Evolutionary conservation across 2,329 filamentous ascomycete species (phyloP).

Genomic region (Lizonia empirigonia): DNA sequence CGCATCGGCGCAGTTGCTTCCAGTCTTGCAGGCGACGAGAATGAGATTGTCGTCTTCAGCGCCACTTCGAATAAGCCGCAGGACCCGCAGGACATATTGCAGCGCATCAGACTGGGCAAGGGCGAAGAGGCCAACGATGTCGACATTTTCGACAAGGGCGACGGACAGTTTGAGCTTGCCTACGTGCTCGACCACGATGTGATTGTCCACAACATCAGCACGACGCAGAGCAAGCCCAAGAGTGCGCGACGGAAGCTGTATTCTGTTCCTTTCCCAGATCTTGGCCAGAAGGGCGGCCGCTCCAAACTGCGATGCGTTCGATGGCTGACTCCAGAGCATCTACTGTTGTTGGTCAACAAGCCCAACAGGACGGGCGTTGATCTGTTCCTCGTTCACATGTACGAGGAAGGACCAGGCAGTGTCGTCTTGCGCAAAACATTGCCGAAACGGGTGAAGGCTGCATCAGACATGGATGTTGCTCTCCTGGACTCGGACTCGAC

Average conservation of each 20-base stretch:
- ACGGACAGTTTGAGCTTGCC: slow-evolving; percentile 70
- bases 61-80: slow-evolving; percentile 60
- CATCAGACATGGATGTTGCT: slow-evolving; percentile 77
- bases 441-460: slow-evolving; percentile 71
- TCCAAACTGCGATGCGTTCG: slow-evolving; percentile 62
- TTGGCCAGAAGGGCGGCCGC: slow-evolving; percentile 47
- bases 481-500: slow-evolving; percentile 65
- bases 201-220: slow-evolving; percentile 66
- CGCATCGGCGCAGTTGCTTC: slow-evolving; percentile 80
- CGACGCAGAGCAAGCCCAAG: slow-evolving; percentile 46
- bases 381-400: slow-evolving; percentile 63
- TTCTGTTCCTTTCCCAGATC: slow-evolving; percentile 36
- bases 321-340: slow-evolving; percentile 59
- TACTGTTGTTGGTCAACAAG: slow-evolving; percentile 63
- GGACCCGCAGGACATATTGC: slow-evolving; percentile 56
- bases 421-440: slow-evolving; percentile 63
- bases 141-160: slow-evolving; percentile 68
- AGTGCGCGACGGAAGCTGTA: slow-evolving; percentile 38
- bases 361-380: slow-evolving; percentile 62
- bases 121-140: slow-evolving; percentile 69
- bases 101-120: slow-evolving; percentile 57
- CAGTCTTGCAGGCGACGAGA: slow-evolving; percentile 70
- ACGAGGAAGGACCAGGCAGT: slow-evolving; percentile 59
- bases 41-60: slow-evolving; percentile 82
- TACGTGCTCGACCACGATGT: slow-evolving; percentile 81